These are phyloP conservation scores for Chrysosporium keratinophilum DNA, from an alignment of 2,329 filamentous ascomycete species.

Conservation along the genomic window DNA sequence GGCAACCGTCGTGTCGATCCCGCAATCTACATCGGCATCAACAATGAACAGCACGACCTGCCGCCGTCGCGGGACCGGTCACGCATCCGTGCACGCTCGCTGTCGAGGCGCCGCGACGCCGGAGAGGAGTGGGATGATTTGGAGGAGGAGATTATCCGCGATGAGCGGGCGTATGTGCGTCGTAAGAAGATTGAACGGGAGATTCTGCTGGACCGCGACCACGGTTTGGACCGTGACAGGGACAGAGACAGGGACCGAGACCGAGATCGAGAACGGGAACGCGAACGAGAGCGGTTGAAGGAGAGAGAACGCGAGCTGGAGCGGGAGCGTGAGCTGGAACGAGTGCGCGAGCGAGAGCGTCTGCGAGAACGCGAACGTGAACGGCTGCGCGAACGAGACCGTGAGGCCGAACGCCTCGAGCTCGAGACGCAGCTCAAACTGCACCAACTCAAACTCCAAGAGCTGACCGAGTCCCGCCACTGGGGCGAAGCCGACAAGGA, in stretches of 20 bases:
- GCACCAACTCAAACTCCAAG: not conserved
- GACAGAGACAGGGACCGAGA: constrained; percentile 14
- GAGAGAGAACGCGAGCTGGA: constrained; percentile 24
- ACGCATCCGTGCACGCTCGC: constrained; percentile 3
- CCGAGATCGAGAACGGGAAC: constrained; percentile 14
- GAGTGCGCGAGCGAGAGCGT: constrained; percentile 15
- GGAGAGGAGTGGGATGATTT: constrained; percentile 12
- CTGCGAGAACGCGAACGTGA: constrained; percentile 16
- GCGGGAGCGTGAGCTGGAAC: constrained; percentile 16
- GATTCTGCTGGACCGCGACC: constrained; percentile 13
- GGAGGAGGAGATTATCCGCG: constrained; percentile 14
- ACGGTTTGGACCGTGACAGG: not conserved
- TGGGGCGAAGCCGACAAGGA: not conserved
- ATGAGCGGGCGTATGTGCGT: not conserved
- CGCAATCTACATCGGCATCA: constrained; percentile 30
- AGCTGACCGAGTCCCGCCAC: not conserved
- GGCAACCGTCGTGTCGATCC: constrained; percentile 13
- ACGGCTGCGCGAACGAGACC: constrained; percentile 16
- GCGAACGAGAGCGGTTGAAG: constrained; percentile 27
- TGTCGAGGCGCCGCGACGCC: not conserved
- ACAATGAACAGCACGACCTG: constrained; percentile 18
- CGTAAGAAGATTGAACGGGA: not conserved
- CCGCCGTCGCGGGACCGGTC: not conserved
- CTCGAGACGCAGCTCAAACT: not conserved
- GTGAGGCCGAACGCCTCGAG: not conserved